These are phyloP conservation scores for Globisporangium polare DNA, from an alignment of 352 stramenopile genomes.

Conservation along the genomic window DNA sequence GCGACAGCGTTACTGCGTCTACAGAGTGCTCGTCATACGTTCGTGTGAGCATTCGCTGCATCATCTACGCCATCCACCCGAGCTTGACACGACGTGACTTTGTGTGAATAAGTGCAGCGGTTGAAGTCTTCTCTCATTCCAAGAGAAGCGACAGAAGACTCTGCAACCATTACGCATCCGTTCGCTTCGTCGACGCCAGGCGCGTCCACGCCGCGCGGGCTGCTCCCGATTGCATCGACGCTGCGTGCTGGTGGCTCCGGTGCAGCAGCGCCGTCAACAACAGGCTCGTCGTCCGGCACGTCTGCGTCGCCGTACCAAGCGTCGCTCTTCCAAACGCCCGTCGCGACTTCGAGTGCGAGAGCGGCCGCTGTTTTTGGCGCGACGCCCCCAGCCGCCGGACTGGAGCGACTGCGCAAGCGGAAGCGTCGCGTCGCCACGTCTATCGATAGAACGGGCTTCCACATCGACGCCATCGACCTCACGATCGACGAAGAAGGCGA, in stretches of 20 bases:
- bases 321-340: conserved; percentile 16
- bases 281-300: background rate
- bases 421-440: conserved; percentile 34
- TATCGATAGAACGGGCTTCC: conserved; percentile 22
- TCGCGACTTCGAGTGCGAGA: conserved; percentile 3
- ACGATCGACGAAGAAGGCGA: conserved; percentile 18
- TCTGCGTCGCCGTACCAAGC: conserved; percentile 8
- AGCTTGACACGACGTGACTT: background rate
- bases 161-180: conserved; percentile 11
- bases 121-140: background rate
- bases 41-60: background rate
- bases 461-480: conserved; percentile 19
- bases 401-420: conserved; percentile 30
- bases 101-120: background rate
- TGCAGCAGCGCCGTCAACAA: background rate
- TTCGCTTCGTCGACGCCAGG: conserved; percentile 7
- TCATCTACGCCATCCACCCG: background rate
- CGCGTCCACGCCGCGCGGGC: conserved; percentile 12
- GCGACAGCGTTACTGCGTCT: background rate
- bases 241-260: background rate
- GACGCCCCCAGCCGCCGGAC: conserved; percentile 2
- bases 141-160: conserved; percentile 3
- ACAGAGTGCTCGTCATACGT: background rate
- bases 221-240: conserved; percentile 3
- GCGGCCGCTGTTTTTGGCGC: conserved; percentile 1